These are phyloP conservation scores for Tolypocladium tundrense DNA, from an alignment of 2,329 filamentous ascomycete species.

Conservation along the genomic window DNA sequence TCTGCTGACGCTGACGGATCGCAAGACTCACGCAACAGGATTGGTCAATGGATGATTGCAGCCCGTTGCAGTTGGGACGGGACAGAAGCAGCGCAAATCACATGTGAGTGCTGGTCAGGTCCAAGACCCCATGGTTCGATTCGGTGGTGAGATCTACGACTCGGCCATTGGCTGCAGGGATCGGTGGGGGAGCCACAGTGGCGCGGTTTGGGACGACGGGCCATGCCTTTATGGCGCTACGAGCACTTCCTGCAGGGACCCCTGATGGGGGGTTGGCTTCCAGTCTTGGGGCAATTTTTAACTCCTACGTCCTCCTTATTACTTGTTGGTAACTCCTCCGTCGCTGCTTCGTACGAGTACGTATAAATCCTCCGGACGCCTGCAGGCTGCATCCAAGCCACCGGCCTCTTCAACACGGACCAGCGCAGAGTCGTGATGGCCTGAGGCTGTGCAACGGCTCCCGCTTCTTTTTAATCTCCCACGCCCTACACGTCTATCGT, in stretches of 20 bases:
- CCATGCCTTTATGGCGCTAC: neutral
- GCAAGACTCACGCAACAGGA: neutral
- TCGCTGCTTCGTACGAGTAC: neutral
- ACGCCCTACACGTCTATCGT: neutral
- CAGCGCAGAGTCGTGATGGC: neutral
- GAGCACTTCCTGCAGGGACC: neutral
- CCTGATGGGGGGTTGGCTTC: neutral
- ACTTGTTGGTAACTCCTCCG: neutral
- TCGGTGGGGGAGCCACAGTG: conserved; percentile 1
- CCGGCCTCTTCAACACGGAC: neutral
- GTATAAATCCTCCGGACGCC: neutral
- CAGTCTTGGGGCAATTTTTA: neutral
- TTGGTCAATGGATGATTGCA: neutral
- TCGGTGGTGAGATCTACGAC: conserved; percentile 2
- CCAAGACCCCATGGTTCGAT: neutral
- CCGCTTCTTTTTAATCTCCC: neutral
- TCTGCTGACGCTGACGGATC: neutral
- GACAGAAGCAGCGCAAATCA: neutral
- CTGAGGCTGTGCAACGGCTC: neutral
- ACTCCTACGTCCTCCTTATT: neutral
- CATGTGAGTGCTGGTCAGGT: neutral
- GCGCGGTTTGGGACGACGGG: neutral
- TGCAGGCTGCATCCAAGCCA: neutral
- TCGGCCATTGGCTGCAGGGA: neutral
- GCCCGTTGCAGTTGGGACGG: neutral